Evolutionary conservation across 495 filamentous ascomycete genomes (phyloP).

Genomic region (Rhypophila decipiens): DNA sequence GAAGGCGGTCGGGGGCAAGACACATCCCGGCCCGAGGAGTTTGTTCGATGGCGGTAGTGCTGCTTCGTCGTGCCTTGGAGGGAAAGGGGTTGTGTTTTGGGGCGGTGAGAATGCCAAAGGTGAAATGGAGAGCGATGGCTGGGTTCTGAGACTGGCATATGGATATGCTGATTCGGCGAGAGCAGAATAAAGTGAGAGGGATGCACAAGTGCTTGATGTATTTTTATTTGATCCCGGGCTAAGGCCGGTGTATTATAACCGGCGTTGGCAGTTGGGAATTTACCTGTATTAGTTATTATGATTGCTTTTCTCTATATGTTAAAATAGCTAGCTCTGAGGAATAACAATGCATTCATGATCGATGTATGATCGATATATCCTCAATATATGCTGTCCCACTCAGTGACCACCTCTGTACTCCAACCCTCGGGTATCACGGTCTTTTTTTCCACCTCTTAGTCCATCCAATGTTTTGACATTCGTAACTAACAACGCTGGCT

Average conservation of each 20-base stretch:
- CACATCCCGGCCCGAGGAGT: constrained; percentile 46
- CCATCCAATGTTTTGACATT: too few relatives aligned
- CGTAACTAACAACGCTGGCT: too few relatives aligned
- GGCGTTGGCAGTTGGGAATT: too few relatives aligned
- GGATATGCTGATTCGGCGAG: constrained; percentile 21
- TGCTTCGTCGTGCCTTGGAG: constrained; percentile 33
- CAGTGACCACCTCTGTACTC: too few relatives aligned
- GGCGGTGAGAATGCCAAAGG: constrained; percentile 45
- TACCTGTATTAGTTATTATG: background rate
- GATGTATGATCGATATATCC: too few relatives aligned
- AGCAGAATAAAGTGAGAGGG: too few relatives aligned
- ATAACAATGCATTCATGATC: too few relatives aligned
- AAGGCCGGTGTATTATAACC: background rate
- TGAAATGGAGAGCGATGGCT: constrained; percentile 45
- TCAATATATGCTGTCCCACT: too few relatives aligned
- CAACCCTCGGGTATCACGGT: too few relatives aligned
- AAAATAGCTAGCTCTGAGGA: too few relatives aligned
- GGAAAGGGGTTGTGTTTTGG: constrained; percentile 43
- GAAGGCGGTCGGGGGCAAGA: constrained; percentile 33
- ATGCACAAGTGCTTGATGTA: background rate
- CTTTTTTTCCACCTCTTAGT: too few relatives aligned
- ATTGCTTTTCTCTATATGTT: background rate
- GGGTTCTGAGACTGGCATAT: constrained; percentile 34
- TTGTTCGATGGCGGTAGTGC: constrained; percentile 27
- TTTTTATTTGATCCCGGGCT: background rate